Base-by-base conservation (phyloP, 2,329 filamentous ascomycete genomes). In the Fusarium sublunatum region DNA sequence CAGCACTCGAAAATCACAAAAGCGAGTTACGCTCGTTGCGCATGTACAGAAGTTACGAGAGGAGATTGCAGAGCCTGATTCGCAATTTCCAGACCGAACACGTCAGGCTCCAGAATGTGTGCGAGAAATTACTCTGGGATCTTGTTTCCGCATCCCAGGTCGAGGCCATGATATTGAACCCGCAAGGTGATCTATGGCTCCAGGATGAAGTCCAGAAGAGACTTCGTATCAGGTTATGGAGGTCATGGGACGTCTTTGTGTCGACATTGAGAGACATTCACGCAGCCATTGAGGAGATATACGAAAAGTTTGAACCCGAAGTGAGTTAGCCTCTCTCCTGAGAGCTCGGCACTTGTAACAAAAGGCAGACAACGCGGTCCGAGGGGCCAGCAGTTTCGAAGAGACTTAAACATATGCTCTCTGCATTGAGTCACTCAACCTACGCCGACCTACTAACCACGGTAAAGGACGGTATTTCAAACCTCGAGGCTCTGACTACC, bases 21-120 rank as follows among this genome's bases (percentile, higher is more conserved):
- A 32, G 32, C 2, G 57, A 53, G 0, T 10, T 61, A 1, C 22
- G 29, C 0, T 31, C 46, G 4, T 8, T 60, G 5, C 36, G 53
- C 6, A 12, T 35, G 3, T 58, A 7, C 3, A 34, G 46, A 3
- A 45, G 13, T 4, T 61, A 53, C 6, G 12, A 53, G 13, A 15
- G 50, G 10, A 42, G 51, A 7, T 43, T 61, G 1, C 34, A 45
- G 15, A 47, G 38, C 15, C 34, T 64, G 6, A 55, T 56, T 6
- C 41, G 41, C 2, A 55, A 49, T 7, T 50, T 64, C 1, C 35
- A 48, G 6, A 64, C 61, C 0, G 50, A 64, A 26, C 26, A 25
- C 3, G 19, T 49, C 10, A 58, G 35, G 6, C 13, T 65, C 0
- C 38, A 64, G 9, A 65, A 61, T 4, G 24, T 62, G 2, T 65